Conservation (phyloP, 495 filamentous ascomycete species). For the Chaetomium tenue region DNA sequence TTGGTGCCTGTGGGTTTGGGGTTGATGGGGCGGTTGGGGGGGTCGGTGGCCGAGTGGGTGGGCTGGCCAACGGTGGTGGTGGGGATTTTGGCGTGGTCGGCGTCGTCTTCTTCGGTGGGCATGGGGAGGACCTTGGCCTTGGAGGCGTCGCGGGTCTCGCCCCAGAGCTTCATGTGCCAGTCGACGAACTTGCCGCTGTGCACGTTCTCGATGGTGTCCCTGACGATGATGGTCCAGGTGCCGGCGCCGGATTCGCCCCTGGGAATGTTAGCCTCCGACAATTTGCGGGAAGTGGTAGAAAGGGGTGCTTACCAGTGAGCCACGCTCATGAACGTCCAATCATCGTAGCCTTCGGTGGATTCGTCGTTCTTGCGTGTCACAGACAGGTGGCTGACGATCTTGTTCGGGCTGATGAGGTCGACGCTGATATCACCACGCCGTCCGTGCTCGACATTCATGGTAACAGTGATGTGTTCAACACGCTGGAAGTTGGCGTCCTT, state of each 20-base stretch:
- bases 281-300: background rate
- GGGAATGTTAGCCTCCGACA: conserved; percentile 26
- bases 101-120: conserved; percentile 79
- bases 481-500: conserved; percentile 77
- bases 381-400: conserved; percentile 79
- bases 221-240: conserved; percentile 86
- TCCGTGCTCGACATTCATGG: conserved; percentile 89
- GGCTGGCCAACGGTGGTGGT: conserved; percentile 45
- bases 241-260: conserved; percentile 90
- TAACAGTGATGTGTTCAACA: conserved; percentile 92
- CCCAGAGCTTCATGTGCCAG: conserved; percentile 95
- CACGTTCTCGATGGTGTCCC: conserved; percentile 78
- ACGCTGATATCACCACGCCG: conserved; percentile 89
- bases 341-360: conserved; percentile 68
- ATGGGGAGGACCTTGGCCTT: conserved; percentile 73
- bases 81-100: conserved; percentile 62
- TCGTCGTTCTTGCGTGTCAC: conserved; percentile 66
- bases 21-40: conserved; percentile 73
- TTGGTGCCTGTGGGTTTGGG: conserved; percentile 34
- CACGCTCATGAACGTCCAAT: conserved; percentile 99
- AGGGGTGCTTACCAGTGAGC: conserved; percentile 71
- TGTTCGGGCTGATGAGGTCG: conserved; percentile 81
- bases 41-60: conserved; percentile 51
- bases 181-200: conserved; percentile 75
- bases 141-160: conserved; percentile 72